Evolutionary conservation across 2,329 filamentous ascomycete species (phyloP), one percentile per base, ranked within the genome.

Genomic region (Colletotrichum endophyticum): DNA sequence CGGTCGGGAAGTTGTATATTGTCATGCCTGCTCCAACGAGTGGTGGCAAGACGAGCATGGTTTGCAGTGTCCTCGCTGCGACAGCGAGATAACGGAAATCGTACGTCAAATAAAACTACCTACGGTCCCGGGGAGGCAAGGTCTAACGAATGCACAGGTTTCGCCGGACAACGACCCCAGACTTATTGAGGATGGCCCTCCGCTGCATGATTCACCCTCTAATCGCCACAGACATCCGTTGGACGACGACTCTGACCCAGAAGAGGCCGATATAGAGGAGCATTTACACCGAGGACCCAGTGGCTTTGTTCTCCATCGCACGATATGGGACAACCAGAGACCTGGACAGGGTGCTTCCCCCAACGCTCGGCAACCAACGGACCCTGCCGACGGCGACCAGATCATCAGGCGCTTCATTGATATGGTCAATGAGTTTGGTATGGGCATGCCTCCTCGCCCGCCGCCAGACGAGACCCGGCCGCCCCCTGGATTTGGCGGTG

Each of bases 21-120:
- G 97, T 85, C 95, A 99, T 85, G 87, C 90, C 76, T 99, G 97
- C 86, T 84, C 90, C 69, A 87, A 94, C 78, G 94, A 98, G 84
- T 99, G 96, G 95, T 95, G 94, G 81, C 89, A 92, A 76, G 91
- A 95, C 76, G 90, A 94, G 78, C 88, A 90, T 79, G 93, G 86
- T 30, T 86, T 98, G 78, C 87, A 86, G 19, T 99, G 97, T 82
- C 95, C 96, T 19, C 84, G 87, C n/a, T 99, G 97, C 83, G 83
- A 89, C 6, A 92, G 92, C 49, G 95, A 98, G 25, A 93, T 95
- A 79, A 95, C 92, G 19, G 96, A 99, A 86, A 95, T 99, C 80
- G 96, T 98, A 88, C 82, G 94, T 88, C 27, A 81, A 73, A 34
- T 22, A 5, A n/a, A 16, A 8, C 12, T 22, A 12, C 3, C 15